Evolutionary conservation across 116 monocot species (phyloP), one percentile per base, ranked within the genome.

Genomic region (Phalaenopsis hybrid): DNA sequence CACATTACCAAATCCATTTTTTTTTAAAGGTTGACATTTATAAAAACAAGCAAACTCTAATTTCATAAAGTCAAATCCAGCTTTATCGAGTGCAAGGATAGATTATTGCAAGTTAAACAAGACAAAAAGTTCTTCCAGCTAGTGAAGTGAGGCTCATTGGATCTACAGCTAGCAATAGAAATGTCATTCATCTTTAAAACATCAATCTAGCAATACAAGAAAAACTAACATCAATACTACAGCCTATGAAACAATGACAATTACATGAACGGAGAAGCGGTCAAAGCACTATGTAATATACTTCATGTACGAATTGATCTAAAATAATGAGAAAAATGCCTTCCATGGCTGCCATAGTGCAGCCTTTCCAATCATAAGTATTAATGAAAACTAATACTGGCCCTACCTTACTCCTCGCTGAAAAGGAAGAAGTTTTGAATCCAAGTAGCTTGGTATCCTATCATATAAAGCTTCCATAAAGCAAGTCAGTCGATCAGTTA

Each of bases 361-460:
- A 44, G n/a, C 10, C 17, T 75, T 75, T 75, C 70, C n/a, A 70
- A 75, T n/a, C 75, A 75, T 44, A 75, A n/a, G 50, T 51, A 49
- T 7, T 46, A n/a, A 75, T 46, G 46, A 75, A n/a, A 75, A 48
- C 46, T 33, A 13, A 78, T n/a, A 20, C 44, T 65, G 77, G 17
- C 73, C 85, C 31, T 92, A 96, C 96, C 96, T 92, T 79, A 97
- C 86, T 75, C 96, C 96, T 87, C 91, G 85, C 85, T 97, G 96
- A 79, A 97, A 97, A 15, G 91, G 89, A 57, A 97, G 81, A 82
- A 94, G 96, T 86, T 88, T 94, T 67, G 89, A 84, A 76, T 97
- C 94, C 79, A 97, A 67, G 81, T 80, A 82, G 50, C 77, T 84
- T 51, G 96, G 94, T 87, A 97, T 94, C 83, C 85, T 91, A 25